Conservation (phyloP, 2,329 filamentous ascomycete species). For the Trichoderma koningii region DNA sequence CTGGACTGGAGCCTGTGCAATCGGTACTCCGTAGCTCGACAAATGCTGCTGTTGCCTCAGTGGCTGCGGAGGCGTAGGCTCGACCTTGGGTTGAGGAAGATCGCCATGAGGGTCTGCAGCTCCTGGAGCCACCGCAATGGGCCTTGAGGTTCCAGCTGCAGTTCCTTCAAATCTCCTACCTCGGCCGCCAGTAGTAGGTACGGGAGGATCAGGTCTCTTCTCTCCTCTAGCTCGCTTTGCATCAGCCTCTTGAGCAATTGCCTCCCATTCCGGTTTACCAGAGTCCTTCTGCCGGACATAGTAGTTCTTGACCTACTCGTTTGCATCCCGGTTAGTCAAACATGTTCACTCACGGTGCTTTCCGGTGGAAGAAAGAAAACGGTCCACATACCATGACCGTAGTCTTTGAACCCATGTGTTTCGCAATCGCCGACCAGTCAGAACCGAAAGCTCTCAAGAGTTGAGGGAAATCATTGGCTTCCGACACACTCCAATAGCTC, state of each 20-base stretch:
- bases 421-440: conserved; percentile 74
- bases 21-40: conserved; percentile 49
- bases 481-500: conserved; percentile 86
- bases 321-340: background rate
- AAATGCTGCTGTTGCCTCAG: conserved; percentile 46
- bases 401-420: conserved; percentile 81
- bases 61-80: conserved; percentile 40
- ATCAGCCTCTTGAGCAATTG: conserved; percentile 62
- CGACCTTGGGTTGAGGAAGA: conserved; percentile 48
- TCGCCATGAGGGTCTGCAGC: conserved; percentile 49
- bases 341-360: background rate
- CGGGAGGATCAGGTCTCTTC: conserved; percentile 60
- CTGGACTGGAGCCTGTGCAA: conserved; percentile 47
- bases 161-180: conserved; percentile 54
- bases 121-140: conserved; percentile 52
- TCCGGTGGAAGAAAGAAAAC: too few species aligned
- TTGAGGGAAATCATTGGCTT: conserved; percentile 74
- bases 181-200: conserved; percentile 52
- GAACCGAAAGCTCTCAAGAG: conserved; percentile 75
- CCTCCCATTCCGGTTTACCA: conserved; percentile 60
- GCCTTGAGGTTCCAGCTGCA: conserved; percentile 39
- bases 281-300: conserved; percentile 65
- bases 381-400: conserved; percentile 71
- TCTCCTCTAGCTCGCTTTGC: conserved; percentile 58
- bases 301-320: conserved; percentile 65